These are phyloP conservation scores for Metschnikowia lunata DNA, from an alignment of 805 yeast genomes.

Conservation along the genomic window DNA sequence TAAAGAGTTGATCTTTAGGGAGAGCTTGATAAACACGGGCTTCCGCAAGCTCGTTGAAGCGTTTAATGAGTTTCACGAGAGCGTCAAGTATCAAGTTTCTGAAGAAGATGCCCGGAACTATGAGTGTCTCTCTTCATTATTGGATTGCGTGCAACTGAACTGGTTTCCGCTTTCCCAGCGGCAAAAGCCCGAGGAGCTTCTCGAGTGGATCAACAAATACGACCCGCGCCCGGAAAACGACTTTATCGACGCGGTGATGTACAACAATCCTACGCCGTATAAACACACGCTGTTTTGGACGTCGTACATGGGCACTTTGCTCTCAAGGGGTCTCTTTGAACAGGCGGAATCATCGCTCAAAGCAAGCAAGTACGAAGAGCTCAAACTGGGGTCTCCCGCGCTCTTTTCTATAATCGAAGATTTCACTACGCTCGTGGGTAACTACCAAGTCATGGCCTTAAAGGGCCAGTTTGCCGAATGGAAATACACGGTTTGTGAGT, in stretches of 20 bases:
- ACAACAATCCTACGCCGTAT: conserved; percentile 42
- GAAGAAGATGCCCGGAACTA: conserved; percentile 25
- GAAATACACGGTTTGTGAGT: conserved; percentile 48
- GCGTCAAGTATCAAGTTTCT: conserved; percentile 13
- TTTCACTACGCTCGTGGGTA: conserved; percentile 34
- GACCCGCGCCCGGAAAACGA: conserved; percentile 62
- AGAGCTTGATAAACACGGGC: conserved; percentile 20
- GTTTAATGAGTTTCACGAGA: conserved; percentile 26
- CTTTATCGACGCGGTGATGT: conserved; percentile 44
- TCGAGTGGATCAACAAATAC: conserved; percentile 65
- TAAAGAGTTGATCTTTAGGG: conserved; percentile 7
- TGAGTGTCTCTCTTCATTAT: conserved; percentile 43
- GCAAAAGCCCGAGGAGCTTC: conserved; percentile 40
- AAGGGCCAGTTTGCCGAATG: conserved; percentile 44
- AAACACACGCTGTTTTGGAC: conserved; percentile 58
- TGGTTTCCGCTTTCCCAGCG: conserved; percentile 38
- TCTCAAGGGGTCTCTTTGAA: conserved; percentile 57
- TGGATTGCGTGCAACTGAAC: conserved; percentile 56
- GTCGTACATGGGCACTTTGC: conserved; percentile 49
- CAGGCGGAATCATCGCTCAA: conserved; percentile 50
- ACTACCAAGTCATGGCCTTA: conserved; percentile 38
- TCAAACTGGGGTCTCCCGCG: conserved; percentile 27
- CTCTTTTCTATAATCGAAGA: conserved; percentile 39
- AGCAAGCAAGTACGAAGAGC: conserved; percentile 39
- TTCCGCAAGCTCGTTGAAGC: conserved; percentile 26